Evolutionary conservation across 306 rosid genomes (phyloP).

Genomic region (Citrullus amarus): DNA sequence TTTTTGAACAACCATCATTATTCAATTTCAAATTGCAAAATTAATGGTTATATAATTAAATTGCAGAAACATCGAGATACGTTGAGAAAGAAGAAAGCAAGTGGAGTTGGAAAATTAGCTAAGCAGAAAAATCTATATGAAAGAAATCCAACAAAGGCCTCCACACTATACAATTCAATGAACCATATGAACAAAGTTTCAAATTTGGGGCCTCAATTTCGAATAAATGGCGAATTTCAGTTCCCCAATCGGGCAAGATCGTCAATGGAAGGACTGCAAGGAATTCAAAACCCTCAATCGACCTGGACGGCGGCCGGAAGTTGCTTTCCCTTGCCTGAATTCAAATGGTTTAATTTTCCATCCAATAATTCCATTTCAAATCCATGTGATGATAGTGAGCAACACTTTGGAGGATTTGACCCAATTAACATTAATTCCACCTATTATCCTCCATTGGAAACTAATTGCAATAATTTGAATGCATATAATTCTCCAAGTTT

Average conservation of each 20-base stretch:
- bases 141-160: neutral
- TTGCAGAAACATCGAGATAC: conserved; percentile 12
- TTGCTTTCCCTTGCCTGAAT: neutral
- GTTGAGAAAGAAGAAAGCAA: neutral
- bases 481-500: neutral
- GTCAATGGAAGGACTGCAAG: neutral
- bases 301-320: neutral
- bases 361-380: neutral
- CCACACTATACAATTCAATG: neutral
- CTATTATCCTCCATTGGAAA: neutral
- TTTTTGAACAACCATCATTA: too few relatives aligned
- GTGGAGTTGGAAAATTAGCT: neutral
- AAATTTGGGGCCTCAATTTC: neutral
- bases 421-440: too few relatives aligned
- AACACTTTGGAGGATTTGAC: neutral
- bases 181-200: neutral
- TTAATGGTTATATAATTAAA: neutral
- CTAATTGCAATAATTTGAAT: neutral
- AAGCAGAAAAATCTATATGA: neutral
- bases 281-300: neutral
- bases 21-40: too few relatives aligned
- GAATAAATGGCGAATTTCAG: too few relatives aligned
- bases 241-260: neutral
- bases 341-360: neutral
- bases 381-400: neutral